Evolutionary conservation across 768 basidiomycete genomes (phyloP), one percentile per base, ranked within the genome.

Genomic region (Mycena crocata): DNA sequence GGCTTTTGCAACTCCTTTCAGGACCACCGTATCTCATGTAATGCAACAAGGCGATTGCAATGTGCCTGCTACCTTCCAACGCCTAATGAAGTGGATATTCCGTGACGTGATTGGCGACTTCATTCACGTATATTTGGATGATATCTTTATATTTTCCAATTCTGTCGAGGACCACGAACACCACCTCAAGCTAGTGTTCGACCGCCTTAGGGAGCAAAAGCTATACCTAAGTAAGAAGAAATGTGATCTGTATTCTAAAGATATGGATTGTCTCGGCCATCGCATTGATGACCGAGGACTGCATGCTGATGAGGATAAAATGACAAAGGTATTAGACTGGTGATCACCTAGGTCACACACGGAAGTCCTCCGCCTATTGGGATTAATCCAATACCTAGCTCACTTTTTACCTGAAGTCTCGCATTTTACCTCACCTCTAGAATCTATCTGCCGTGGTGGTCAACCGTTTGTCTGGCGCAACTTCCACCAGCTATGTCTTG

Each of bases 71-170:
- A 87, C 84, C 0, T 87, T 83, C 57, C 85, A 87, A 58, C 37
- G 76, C 0, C 65, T 86, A 0, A 84, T 86, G 79, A 84, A 74
- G 0, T 32, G 62, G 2, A 76, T 85, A 28, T 83, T 86, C 52
- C 64, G 75, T 1, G 75, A 82, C 1, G 44, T 71, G 14, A 79
- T 86, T 5, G 81, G 83, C 0, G 30, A 40, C 14, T 84, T 81
- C 57, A 31, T 85, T 9, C 79, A 85, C 46, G 75, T 81, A 2
- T 86, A 85, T 60, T 66, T 86, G 0, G 83, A 86, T 61, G 81
- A 86, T 64, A 77, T 85, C 5, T 80, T 85, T 48, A 72, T 84
- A 0, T 84, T 67, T 61, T 80, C 78, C 0, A 64, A 80, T 14
- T 69, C 77, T 0, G 66, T 82, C 4, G 77, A 80, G 31, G 83